These are phyloP conservation scores for Chytriomyces confervae DNA, from an alignment of 192 early-diverging fungal genomes.

Conservation along the genomic window DNA sequence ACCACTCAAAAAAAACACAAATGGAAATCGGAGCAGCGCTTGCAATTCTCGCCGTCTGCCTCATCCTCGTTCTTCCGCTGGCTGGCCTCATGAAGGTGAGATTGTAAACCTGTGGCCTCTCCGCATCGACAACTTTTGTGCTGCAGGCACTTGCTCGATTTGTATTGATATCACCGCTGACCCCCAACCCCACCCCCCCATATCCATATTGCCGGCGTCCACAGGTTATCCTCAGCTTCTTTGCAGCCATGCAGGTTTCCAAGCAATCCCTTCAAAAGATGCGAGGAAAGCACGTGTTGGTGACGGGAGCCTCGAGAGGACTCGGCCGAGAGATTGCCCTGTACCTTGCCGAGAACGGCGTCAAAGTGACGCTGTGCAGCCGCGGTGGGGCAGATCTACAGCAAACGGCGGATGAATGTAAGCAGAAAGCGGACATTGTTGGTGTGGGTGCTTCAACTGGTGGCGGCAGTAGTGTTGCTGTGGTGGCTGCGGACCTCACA, in stretches of 20 bases:
- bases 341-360: conserved; percentile 41
- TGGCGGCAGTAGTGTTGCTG: neutral
- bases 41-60: conserved; percentile 20
- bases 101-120: neutral
- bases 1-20: neutral
- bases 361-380: conserved; percentile 54
- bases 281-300: conserved; percentile 42
- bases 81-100: conserved; percentile 32
- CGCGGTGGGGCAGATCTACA: conserved; percentile 26
- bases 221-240: neutral
- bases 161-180: too few species aligned
- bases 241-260: neutral
- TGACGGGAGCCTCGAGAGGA: conserved; percentile 53
- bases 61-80: conserved; percentile 23
- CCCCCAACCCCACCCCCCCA: neutral
- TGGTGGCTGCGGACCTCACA: neutral
- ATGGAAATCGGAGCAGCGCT: conserved; percentile 19
- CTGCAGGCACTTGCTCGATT: neutral
- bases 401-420: neutral
- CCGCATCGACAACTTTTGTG: too few species aligned
- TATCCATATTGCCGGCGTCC: neutral
- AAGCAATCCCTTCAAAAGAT: conserved; percentile 5
- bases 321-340: conserved; percentile 41
- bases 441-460: neutral
- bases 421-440: neutral